These are phyloP conservation scores for Ceratocystis huliohia DNA, from an alignment of 2,329 filamentous ascomycete genomes.

Conservation along the genomic window DNA sequence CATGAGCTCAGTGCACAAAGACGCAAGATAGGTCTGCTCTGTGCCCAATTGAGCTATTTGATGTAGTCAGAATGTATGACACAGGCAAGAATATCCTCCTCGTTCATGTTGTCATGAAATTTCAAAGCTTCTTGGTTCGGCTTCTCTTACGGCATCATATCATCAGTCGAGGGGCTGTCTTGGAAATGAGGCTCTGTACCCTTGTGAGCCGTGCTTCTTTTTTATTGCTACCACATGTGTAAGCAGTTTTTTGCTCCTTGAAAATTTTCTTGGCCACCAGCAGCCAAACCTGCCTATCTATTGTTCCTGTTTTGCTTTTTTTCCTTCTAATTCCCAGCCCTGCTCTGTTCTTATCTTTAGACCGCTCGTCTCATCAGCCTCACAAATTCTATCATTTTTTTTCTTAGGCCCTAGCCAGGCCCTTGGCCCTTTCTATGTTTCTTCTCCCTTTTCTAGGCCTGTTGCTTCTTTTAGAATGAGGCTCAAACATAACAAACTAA, in stretches of 20 bases:
- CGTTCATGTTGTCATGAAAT: neutral
- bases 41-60: neutral
- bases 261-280: neutral
- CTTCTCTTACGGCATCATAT: neutral
- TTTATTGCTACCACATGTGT: neutral
- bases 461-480: constrained; percentile 7
- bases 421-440: neutral
- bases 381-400: neutral
- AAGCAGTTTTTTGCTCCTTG: constrained; percentile 6
- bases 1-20: neutral
- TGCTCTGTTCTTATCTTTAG: neutral
- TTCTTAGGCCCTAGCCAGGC: neutral
- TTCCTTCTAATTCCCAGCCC: neutral
- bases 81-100: neutral
- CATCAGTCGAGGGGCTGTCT: neutral
- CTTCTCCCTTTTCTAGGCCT: neutral
- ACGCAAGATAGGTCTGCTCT: neutral
- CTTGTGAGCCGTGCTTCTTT: neutral
- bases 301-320: neutral
- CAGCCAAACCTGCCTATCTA: neutral
- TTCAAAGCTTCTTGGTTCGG: neutral
- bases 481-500: constrained; percentile 11
- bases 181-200: neutral
- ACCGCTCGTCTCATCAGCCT: neutral
- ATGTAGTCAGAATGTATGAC: neutral